Evolutionary conservation across 176 grass and related monocot genomes (phyloP).

Genomic region (Musa schizocarpa): DNA sequence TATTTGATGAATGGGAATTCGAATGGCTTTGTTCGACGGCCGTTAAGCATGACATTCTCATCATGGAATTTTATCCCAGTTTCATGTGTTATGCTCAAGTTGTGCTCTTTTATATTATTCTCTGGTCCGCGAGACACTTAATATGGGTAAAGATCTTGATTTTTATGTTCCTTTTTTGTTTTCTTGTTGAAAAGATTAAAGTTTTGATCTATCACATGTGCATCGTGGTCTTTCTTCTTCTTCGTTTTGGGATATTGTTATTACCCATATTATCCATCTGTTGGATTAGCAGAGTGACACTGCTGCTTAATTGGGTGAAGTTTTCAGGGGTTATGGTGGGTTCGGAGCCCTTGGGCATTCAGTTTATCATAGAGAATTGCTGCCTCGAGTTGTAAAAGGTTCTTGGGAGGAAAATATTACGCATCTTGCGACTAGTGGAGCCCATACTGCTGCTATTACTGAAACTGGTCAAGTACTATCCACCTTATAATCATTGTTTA

Average conservation of each 20-base stretch:
- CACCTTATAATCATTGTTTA: background rate
- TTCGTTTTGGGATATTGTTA: background rate
- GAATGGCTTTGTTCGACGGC: no score
- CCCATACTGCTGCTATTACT: constrained; percentile 69
- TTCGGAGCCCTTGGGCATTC: constrained; percentile 96
- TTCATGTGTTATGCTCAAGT: background rate
- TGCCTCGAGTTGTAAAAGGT: constrained; percentile 61
- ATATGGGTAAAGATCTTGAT: background rate
- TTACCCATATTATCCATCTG: background rate
- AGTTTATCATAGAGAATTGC: constrained; percentile 75
- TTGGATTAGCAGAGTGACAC: constrained; percentile 25
- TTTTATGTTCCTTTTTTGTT: background rate
- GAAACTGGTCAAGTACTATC: constrained; percentile 38
- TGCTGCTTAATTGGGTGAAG: constrained; percentile 78
- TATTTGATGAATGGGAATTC: background rate
- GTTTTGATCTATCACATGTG: background rate
- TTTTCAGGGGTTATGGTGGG: constrained; percentile 95
- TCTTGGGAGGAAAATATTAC: constrained; percentile 60
- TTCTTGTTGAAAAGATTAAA: background rate
- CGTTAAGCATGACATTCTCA: no score
- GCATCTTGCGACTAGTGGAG: constrained; percentile 84
- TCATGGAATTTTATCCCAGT: no score
- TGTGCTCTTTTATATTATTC: background rate
- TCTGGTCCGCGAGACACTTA: background rate
- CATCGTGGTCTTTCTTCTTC: background rate